Evolutionary conservation across 768 basidiomycete genomes (phyloP).

Genomic region (Mycena metata): DNA sequence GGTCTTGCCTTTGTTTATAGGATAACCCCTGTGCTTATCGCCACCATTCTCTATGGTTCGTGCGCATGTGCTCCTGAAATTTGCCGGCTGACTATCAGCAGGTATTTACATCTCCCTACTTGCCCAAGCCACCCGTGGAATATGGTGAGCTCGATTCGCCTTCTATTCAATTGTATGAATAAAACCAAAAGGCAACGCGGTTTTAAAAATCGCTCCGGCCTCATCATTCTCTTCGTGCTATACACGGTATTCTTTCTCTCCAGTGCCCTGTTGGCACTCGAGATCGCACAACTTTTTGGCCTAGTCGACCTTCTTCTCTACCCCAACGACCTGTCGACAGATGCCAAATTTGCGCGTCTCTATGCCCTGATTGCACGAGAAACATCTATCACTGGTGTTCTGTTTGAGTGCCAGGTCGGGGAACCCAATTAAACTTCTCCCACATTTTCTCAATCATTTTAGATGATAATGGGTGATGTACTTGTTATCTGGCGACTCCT

Average conservation of each 20-base stretch:
- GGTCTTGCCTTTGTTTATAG: constrained; percentile 20
- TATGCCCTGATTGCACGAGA: constrained; percentile 17
- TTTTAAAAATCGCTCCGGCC: constrained; percentile 16
- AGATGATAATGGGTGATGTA: constrained; percentile 20
- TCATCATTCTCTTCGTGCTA: constrained; percentile 12
- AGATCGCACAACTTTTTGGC: constrained; percentile 19
- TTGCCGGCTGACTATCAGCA: constrained; percentile 10
- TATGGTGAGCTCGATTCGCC: constrained; percentile 16
- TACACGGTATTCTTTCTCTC: constrained; percentile 19
- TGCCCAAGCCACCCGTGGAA: constrained; percentile 10
- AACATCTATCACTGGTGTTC: constrained; percentile 19
- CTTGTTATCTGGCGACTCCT: constrained; percentile 19
- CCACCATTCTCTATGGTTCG: constrained; percentile 17
- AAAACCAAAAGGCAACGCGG: constrained; percentile 17
- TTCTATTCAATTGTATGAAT: constrained; percentile 10
- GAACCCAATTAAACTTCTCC: constrained; percentile 7
- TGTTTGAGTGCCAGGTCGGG: constrained; percentile 18
- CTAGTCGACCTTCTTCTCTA: constrained; percentile 19
- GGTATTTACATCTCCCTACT: constrained; percentile 16
- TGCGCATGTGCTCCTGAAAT: constrained; percentile 12
- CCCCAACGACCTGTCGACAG: constrained; percentile 16
- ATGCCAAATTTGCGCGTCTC: constrained; percentile 16
- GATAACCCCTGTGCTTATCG: constrained; percentile 12
- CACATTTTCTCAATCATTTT: constrained; percentile 16
- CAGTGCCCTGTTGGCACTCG: constrained; percentile 9